These are phyloP conservation scores for Kodamaea restingae DNA, from an alignment of 805 yeast genomes.

Conservation along the genomic window DNA sequence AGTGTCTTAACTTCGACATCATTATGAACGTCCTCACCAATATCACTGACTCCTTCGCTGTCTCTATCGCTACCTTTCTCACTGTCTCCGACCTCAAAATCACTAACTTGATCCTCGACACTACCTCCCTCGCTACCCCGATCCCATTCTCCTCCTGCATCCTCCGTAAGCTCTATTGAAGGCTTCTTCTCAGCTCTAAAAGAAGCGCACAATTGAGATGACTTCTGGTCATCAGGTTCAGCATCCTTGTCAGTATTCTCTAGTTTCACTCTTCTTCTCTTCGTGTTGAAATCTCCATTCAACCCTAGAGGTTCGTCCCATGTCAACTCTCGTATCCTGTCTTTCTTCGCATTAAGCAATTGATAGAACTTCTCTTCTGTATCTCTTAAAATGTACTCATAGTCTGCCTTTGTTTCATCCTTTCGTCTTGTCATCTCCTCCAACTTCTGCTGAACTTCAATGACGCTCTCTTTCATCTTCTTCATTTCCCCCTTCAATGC, in stretches of 20 bases:
- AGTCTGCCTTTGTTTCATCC: slow-evolving; percentile 14
- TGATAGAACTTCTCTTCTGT: slow-evolving; percentile 25
- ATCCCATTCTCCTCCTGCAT: neutral
- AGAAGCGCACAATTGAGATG: neutral
- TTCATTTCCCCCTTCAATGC: slow-evolving; percentile 6
- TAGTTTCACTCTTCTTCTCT: slow-evolving; percentile 5
- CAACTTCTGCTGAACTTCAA: slow-evolving; percentile 4
- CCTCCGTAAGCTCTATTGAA: neutral
- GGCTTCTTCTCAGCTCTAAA: neutral
- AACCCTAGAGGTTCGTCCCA: slow-evolving; percentile 10
- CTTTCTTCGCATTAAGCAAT: slow-evolving; percentile 28
- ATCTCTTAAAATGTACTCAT: slow-evolving; percentile 19
- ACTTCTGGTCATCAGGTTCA: neutral
- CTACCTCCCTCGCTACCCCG: slow-evolving; percentile 1
- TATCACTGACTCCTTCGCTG: too few relatives aligned
- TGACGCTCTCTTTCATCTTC: slow-evolving; percentile 1
- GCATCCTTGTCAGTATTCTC: slow-evolving; percentile 1
- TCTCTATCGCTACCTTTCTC: neutral
- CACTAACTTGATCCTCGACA: too few relatives aligned
- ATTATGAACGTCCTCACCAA: too few relatives aligned
- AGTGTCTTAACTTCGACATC: too few relatives aligned
- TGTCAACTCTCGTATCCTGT: slow-evolving; percentile 26
- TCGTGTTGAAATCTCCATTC: slow-evolving; percentile 10
- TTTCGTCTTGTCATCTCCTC: slow-evolving; percentile 12
- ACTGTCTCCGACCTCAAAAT: neutral